Conservation (phyloP, 192 early-diverging fungal genomes). For the Backusella sp. region DNA sequence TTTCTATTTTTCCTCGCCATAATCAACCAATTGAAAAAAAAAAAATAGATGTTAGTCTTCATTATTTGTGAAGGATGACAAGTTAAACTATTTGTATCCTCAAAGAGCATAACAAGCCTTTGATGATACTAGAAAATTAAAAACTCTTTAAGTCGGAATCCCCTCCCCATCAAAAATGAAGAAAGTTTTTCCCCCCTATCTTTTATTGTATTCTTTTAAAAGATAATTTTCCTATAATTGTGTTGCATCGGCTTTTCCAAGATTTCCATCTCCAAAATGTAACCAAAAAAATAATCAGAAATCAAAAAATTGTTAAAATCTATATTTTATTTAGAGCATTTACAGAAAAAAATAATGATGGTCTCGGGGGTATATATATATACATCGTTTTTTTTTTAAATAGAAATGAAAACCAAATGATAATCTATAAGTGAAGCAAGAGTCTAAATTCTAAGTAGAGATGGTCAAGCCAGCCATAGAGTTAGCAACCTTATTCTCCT, state of each 20-base stretch:
- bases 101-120: too few species aligned
- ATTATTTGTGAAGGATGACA: too few species aligned
- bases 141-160: too few species aligned
- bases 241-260: neutral
- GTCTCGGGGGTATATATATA: neutral
- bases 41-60: too few species aligned
- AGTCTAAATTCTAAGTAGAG: neutral
- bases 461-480: neutral
- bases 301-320: neutral
- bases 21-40: too few species aligned
- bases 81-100: too few species aligned
- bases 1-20: too few species aligned
- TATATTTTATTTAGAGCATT: neutral
- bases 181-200: too few species aligned
- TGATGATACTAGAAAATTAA: too few species aligned
- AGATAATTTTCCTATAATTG: neutral
- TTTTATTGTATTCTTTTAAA: too few species aligned
- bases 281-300: neutral
- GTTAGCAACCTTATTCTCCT: neutral
- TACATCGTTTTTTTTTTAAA: neutral
- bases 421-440: neutral
- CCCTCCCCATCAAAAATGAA: too few species aligned
- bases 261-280: neutral
- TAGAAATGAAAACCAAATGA: neutral
- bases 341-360: neutral